Percentiles rank a stretch among this genome's conserved stretches.
Conservation (phyloP, 1,139 yeast species). For the Kodamaea suecica region DNA sequence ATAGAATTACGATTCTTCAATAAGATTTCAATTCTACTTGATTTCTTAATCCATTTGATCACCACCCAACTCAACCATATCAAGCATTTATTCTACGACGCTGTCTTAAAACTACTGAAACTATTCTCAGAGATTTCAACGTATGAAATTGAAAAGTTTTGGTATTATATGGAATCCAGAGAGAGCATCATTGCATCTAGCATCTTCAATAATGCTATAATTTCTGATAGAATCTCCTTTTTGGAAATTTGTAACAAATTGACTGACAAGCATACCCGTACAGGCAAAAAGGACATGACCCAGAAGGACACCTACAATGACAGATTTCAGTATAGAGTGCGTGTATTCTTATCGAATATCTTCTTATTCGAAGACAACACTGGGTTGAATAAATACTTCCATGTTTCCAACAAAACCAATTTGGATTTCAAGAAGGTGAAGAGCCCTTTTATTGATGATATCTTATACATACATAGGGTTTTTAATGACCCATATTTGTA, state of each 20-base stretch:
- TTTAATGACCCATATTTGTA: constrained; percentile 38
- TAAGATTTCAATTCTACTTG: constrained; percentile 22
- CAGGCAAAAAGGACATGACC: constrained; percentile 24
- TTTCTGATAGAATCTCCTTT: constrained; percentile 38
- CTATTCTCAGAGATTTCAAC: constrained; percentile 23
- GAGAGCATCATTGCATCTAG: constrained; percentile 17
- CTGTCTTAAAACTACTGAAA: constrained; percentile 21
- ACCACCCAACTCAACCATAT: constrained; percentile 12
- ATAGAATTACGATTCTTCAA: constrained; percentile 12
- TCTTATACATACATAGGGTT: constrained; percentile 29
- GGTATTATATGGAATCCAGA: constrained; percentile 40
- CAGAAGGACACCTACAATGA: constrained; percentile 43
- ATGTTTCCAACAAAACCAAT: constrained; percentile 26
- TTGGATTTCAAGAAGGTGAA: constrained; percentile 22
- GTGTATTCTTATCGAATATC: constrained; percentile 32
- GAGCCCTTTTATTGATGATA: constrained; percentile 33
- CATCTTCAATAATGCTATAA: constrained; percentile 28
- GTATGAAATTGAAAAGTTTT: constrained; percentile 25
- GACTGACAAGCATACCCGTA: constrained; percentile 28
- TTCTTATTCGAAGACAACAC: constrained; percentile 45
- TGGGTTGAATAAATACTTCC: constrained; percentile 43
- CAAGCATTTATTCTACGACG: constrained; percentile 25
- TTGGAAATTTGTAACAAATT: constrained; percentile 39
- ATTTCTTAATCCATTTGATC: constrained; percentile 22
- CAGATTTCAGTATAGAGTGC: constrained; percentile 34